Evolutionary conservation across 2,329 filamentous ascomycete genomes (phyloP), one percentile per base, ranked within the genome.

Genomic region (Arthrinium phaeospermum): DNA sequence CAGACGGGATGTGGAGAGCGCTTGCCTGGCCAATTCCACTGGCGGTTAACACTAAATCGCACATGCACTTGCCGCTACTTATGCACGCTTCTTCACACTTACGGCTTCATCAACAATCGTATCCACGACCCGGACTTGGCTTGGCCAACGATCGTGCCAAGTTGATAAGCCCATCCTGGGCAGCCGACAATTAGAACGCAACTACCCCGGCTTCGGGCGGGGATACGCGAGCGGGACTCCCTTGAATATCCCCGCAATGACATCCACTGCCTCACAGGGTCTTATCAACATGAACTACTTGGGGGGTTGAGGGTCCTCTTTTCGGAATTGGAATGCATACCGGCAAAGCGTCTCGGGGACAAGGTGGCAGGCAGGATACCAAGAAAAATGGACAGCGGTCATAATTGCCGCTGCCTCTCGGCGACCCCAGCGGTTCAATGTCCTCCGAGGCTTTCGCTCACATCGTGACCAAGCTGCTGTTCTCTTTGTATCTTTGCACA

Each of bases 151-250:
- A 57, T 30, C 27, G 51, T 19, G 51, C 51, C 51, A 57, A 34
- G 51, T 57, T 57, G 53, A 61, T 61, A 61, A 61, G 53, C 19
- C 12, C 53, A 37, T 61, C 30, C 30, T 37, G 53, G 53, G 10
- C 53, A 37, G 16, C 30, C 30, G 30, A 19, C 16, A 16, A 37
- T 13, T 4, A 37, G 5, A 22, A 27, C 53, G 30, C 53, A 37
- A 12, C 53, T 61, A 61, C 53, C 53, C 53, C 53, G 53, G 53
- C 53, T 61, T 61, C 19, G 53, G 53, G 53, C 30, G 53, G 53
- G 53, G 53, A 61, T 22, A n/a, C 22, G 16, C 30, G 53, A 37
- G 53, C 53, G 53, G 53, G 53, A 61, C 53, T 37, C 30, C 30
- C 53, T 5, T 37, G 30, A 37, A 37, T 22, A 61, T 5, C 53